Percentiles rank a stretch among this genome's conserved stretches.
phyloP scores from a whole-genome alignment of 257 asterid species.

The Perilla frutescens region DNA sequence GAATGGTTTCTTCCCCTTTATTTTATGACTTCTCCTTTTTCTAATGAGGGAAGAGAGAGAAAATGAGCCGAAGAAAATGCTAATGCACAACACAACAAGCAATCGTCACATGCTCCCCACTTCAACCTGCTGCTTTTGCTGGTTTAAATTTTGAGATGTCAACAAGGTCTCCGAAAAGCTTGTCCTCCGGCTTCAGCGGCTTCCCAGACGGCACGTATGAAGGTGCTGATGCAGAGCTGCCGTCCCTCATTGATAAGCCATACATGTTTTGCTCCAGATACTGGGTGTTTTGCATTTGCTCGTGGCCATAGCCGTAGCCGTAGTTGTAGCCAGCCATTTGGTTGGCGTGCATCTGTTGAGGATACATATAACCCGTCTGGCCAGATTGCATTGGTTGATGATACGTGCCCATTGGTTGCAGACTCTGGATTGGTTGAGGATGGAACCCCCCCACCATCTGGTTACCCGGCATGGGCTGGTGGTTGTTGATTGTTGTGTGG shows the following conservation, averaged over 20 bases:
- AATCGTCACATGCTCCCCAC: constrained; percentile 45
- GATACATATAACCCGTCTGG: constrained; percentile 74
- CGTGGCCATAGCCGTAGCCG: constrained; percentile 59
- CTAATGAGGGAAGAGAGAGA: neutral
- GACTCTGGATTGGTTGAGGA: constrained; percentile 39
- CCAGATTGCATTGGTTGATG: constrained; percentile 70
- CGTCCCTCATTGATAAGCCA: constrained; percentile 74
- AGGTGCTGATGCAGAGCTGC: constrained; percentile 30
- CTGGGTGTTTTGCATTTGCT: constrained; percentile 54
- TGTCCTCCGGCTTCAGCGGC: constrained; percentile 79
- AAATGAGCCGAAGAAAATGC: constrained; percentile 1
- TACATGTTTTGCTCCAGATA: constrained; percentile 64
- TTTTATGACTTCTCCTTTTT: constrained; percentile 19
- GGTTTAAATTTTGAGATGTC: constrained; percentile 59
- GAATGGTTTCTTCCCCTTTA: constrained; percentile 28
- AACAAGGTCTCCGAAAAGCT: constrained; percentile 67
- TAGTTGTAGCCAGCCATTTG: constrained; percentile 67
- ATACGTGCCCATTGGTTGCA: constrained; percentile 50
- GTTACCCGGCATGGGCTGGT: constrained; percentile 44
- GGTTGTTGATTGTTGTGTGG: constrained; percentile 42
- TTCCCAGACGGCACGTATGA: constrained; percentile 67
- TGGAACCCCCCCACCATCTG: constrained; percentile 48
- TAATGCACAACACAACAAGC: constrained; percentile 18
- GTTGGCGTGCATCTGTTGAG: constrained; percentile 71
- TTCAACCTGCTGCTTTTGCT: constrained; percentile 43